Percentiles rank a stretch among this genome's conserved stretches.
phyloP scores from a whole-genome alignment of 2,329 filamentous ascomycete species.

The Tolypocladium inflatum region DNA sequence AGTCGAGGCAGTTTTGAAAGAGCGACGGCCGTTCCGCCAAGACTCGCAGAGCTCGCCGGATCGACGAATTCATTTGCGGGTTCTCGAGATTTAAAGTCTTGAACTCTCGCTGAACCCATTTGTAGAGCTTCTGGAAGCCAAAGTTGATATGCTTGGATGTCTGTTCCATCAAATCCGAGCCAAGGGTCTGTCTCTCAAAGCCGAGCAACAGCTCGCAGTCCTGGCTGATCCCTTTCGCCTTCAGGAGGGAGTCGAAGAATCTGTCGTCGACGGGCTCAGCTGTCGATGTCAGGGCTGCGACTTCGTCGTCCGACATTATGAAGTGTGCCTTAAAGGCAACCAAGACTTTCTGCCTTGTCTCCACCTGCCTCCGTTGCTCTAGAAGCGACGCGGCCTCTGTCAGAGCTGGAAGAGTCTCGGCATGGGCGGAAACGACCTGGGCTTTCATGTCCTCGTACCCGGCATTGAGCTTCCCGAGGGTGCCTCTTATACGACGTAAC shows the following conservation, averaged over 20 bases:
- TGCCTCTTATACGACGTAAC: constrained; percentile 73
- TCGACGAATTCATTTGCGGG: constrained; percentile 78
- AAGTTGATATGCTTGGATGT: constrained; percentile 78
- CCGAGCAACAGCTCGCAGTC: constrained; percentile 87
- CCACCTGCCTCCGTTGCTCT: constrained; percentile 60
- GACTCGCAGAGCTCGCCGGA: constrained; percentile 74
- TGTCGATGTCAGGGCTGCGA: constrained; percentile 64
- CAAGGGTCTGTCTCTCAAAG: constrained; percentile 79
- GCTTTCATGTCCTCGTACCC: constrained; percentile 73
- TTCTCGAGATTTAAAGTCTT: constrained; percentile 89
- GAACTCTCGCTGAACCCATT: constrained; percentile 91
- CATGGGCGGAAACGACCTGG: constrained; percentile 66
- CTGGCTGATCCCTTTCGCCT: constrained; percentile 77
- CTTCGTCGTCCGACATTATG: constrained; percentile 71
- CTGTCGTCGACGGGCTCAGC: constrained; percentile 74
- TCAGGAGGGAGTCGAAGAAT: constrained; percentile 70
- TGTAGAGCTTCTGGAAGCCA: constrained; percentile 91
- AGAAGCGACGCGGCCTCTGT: constrained; percentile 69
- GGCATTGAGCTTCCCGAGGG: constrained; percentile 68
- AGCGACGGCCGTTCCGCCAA: constrained; percentile 81
- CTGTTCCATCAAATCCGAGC: constrained; percentile 84
- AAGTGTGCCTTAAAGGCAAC: constrained; percentile 75
- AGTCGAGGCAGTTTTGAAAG: constrained; percentile 89
- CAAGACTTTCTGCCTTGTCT: constrained; percentile 72
- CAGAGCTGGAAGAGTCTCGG: constrained; percentile 64